phyloP scores from a whole-genome alignment of 2,329 filamentous ascomycete species.

The Verticillium albo-atrum region DNA sequence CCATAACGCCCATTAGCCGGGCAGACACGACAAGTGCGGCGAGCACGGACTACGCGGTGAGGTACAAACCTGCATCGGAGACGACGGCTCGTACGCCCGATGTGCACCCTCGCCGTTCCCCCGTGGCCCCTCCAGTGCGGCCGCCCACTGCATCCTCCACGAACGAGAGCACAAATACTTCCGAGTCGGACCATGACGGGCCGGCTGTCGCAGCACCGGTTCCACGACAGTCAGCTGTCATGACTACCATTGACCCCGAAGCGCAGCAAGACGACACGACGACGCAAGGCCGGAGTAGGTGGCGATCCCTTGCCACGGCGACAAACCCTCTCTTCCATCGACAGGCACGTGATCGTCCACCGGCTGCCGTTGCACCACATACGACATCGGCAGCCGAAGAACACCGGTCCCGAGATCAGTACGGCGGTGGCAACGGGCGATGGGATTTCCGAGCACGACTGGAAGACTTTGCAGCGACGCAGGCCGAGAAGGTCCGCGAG shows the following conservation, averaged over 20 bases:
- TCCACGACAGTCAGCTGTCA: constrained; percentile 7
- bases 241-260: constrained; percentile 19
- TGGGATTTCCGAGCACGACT: constrained; percentile 56
- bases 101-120: neutral
- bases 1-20: constrained; percentile 53
- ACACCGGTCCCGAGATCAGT: constrained; percentile 14
- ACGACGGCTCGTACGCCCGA: constrained; percentile 38
- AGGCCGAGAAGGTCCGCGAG: constrained; percentile 57
- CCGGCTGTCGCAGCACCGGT: constrained; percentile 7
- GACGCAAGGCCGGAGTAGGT: constrained; percentile 14
- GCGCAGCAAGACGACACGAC: constrained; percentile 14
- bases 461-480: constrained; percentile 57
- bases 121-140: neutral
- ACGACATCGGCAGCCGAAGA: constrained; percentile 3
- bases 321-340: constrained; percentile 18
- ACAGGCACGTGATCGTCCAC: neutral
- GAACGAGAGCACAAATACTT: constrained; percentile 3
- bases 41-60: constrained; percentile 59
- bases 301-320: constrained; percentile 25
- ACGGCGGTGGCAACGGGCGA: constrained; percentile 15
- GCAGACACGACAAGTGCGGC: constrained; percentile 60
- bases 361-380: constrained; percentile 3
- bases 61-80: constrained; percentile 56
- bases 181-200: neutral
- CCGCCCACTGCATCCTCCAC: neutral